These are phyloP conservation scores for Thielaviopsis cerberus DNA, from an alignment of 2,329 filamentous ascomycete species.

Conservation along the genomic window DNA sequence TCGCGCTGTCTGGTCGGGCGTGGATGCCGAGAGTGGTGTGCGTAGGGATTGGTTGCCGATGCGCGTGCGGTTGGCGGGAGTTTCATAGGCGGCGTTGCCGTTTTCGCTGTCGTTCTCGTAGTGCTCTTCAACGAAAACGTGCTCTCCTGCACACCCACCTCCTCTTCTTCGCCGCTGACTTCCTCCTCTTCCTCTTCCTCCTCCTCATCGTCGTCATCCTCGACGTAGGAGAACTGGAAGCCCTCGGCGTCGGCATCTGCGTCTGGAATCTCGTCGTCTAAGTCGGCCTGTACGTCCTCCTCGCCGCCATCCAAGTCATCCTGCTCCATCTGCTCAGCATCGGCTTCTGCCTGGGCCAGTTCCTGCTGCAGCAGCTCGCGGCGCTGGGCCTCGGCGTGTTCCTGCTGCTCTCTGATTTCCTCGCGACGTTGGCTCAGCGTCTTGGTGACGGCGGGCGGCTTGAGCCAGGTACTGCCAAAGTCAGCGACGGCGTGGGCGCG, in stretches of 20 bases:
- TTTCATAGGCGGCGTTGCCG: conserved; percentile 15
- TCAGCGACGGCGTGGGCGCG: conserved; percentile 68
- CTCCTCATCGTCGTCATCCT: conserved; percentile 25
- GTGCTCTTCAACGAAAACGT: conserved; percentile 16
- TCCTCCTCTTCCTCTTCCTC: conserved; percentile 23
- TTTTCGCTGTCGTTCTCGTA: conserved; percentile 22
- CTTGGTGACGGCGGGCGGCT: conserved; percentile 72
- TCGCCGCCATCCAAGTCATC: conserved; percentile 36
- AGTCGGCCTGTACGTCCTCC: conserved; percentile 31
- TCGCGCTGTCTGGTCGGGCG: conserved; percentile 19
- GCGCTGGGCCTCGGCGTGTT: conserved; percentile 57
- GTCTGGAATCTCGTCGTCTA: conserved; percentile 59
- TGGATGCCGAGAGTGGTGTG: conserved; percentile 14
- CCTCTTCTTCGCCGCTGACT: conserved; percentile 21
- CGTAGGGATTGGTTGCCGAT: conserved; percentile 14
- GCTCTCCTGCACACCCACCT: conserved; percentile 14
- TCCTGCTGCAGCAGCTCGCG: conserved; percentile 56
- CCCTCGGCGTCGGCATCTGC: conserved; percentile 31
- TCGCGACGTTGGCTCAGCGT: conserved; percentile 80
- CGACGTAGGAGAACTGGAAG: conserved; percentile 19
- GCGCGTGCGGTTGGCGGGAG: not conserved
- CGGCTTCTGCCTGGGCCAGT: conserved; percentile 45
- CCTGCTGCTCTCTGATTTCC: conserved; percentile 72
- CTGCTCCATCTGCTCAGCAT: conserved; percentile 25
- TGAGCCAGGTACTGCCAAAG: conserved; percentile 80